Conservation (phyloP, 441 rosid genomes). For the Rhodomyrtus psidioides region DNA sequence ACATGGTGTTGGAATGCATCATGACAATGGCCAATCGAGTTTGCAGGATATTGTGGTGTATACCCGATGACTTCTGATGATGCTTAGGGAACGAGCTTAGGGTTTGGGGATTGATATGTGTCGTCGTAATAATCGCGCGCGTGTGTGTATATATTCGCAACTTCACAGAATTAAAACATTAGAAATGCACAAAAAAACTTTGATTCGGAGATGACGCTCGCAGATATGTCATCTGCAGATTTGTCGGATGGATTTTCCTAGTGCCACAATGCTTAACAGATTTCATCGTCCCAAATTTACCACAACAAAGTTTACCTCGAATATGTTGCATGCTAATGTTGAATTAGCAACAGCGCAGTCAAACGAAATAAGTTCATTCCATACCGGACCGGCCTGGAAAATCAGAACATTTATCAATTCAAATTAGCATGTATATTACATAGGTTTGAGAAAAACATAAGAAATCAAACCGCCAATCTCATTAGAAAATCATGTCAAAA, state of each 20-base stretch:
- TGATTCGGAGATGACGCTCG: background rate
- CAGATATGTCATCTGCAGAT: background rate
- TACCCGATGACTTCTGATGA: background rate
- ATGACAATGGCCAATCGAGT: background rate
- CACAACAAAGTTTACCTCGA: background rate
- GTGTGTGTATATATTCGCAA: too few species aligned
- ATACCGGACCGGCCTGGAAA: too few species aligned
- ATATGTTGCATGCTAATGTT: too few species aligned
- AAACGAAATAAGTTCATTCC: too few species aligned
- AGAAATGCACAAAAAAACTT: background rate
- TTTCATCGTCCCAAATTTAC: background rate
- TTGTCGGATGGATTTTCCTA: background rate
- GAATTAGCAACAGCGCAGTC: too few species aligned
- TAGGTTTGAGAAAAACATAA: too few species aligned
- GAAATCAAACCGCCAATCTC: too few species aligned
- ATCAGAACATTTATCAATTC: too few species aligned
- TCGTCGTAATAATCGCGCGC: background rate
- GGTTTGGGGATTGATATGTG: background rate
- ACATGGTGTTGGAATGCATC: background rate
- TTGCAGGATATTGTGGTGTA: background rate
- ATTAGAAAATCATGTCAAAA: too few species aligned
- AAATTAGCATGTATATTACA: too few species aligned
- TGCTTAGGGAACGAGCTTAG: background rate
- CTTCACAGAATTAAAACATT: background rate
- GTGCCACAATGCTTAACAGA: background rate